These are phyloP conservation scores for Fragosphaeria purpurea DNA, from an alignment of 2,329 filamentous ascomycete genomes.

Conservation along the genomic window DNA sequence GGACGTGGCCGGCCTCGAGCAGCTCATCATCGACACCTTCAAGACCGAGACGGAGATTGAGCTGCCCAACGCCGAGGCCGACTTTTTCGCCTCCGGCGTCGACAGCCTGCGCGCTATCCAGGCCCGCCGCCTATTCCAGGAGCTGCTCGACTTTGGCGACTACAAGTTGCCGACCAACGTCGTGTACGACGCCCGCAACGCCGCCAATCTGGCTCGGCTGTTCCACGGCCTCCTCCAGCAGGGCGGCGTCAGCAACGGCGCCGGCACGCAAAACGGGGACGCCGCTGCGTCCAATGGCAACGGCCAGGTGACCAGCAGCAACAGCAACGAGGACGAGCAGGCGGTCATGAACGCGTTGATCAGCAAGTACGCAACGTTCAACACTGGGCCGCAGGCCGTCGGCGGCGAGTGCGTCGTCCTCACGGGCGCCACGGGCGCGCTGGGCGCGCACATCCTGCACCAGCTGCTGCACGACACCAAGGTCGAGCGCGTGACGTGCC, in stretches of 20 bases:
- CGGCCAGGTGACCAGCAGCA: neutral
- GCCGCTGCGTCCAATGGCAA: neutral
- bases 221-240: slow-evolving; percentile 15
- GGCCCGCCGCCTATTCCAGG: slow-evolving; percentile 29
- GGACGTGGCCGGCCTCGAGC: slow-evolving; percentile 21
- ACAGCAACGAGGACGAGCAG: neutral
- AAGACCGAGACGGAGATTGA: slow-evolving; percentile 21
- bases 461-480: slow-evolving; percentile 26
- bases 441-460: slow-evolving; percentile 29
- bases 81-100: slow-evolving; percentile 34
- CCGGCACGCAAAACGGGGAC: slow-evolving; percentile 4
- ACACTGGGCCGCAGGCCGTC: slow-evolving; percentile 6
- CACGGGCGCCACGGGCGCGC: slow-evolving; percentile 33
- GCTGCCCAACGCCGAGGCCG: slow-evolving; percentile 21
- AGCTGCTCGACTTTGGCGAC: slow-evolving; percentile 26
- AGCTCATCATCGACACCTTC: slow-evolving; percentile 22
- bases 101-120: slow-evolving; percentile 38
- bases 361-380: slow-evolving; percentile 30
- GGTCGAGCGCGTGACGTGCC: slow-evolving; percentile 25
- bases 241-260: slow-evolving; percentile 8
- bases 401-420: slow-evolving; percentile 16
- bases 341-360: slow-evolving; percentile 34
- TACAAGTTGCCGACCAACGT: slow-evolving; percentile 25
- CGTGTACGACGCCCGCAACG: slow-evolving; percentile 31
- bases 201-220: slow-evolving; percentile 24